Conservation (phyloP, 2,329 filamentous ascomycete genomes). For the Fusarium pseudonygamai region DNA sequence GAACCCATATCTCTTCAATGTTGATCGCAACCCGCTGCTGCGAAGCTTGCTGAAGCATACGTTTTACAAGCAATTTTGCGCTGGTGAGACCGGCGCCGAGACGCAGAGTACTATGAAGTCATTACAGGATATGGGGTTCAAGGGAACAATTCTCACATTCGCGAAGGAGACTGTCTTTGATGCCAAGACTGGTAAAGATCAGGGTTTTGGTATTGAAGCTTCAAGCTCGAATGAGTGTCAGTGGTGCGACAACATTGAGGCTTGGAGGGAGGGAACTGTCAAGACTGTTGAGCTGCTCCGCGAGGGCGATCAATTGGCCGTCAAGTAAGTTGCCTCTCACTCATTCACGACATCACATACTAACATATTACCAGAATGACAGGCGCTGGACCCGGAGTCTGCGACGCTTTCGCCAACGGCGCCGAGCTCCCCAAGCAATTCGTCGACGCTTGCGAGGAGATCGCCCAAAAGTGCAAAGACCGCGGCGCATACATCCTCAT, state of each 20-base stretch:
- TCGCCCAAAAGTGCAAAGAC: slow-evolving; percentile 51
- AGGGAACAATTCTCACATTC: slow-evolving; percentile 66
- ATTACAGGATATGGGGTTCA: slow-evolving; percentile 61
- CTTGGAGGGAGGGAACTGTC: slow-evolving; percentile 48
- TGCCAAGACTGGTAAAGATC: slow-evolving; percentile 42
- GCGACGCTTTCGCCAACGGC: slow-evolving; percentile 49
- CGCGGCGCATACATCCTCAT: slow-evolving; percentile 55
- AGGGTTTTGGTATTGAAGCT: slow-evolving; percentile 43
- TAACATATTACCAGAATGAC: slow-evolving; percentile 47
- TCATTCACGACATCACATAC: background rate
- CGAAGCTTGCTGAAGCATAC: slow-evolving; percentile 59
- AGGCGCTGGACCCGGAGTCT: slow-evolving; percentile 54
- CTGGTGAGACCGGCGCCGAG: slow-evolving; percentile 59
- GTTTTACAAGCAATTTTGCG: slow-evolving; percentile 66
- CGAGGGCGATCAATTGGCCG: slow-evolving; percentile 49
- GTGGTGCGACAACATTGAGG: slow-evolving; percentile 49
- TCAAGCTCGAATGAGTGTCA: slow-evolving; percentile 54
- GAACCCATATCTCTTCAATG: slow-evolving; percentile 51
- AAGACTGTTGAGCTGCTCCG: slow-evolving; percentile 46
- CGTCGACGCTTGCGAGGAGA: slow-evolving; percentile 52
- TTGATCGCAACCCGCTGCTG: slow-evolving; percentile 61
- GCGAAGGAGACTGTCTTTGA: slow-evolving; percentile 57
- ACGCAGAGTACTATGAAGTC: slow-evolving; percentile 54
- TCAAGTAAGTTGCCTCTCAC: slow-evolving; percentile 46
- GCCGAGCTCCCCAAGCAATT: slow-evolving; percentile 52